These are phyloP conservation scores for Candida dajiaensis DNA, from an alignment of 805 yeast species.

Conservation along the genomic window DNA sequence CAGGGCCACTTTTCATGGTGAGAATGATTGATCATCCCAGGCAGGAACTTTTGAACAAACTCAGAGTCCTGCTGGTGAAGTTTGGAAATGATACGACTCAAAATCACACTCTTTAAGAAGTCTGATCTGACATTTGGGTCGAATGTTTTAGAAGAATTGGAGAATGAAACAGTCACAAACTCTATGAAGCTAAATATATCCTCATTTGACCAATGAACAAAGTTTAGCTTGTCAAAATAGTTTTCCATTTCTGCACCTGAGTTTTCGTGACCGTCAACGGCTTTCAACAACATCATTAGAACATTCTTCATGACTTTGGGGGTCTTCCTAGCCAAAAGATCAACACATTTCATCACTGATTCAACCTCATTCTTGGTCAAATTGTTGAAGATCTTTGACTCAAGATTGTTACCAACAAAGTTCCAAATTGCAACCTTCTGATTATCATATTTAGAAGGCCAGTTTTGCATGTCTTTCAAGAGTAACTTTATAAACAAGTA, in stretches of 20 bases:
- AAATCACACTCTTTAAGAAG: background rate
- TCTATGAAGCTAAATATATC: background rate
- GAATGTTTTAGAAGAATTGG: background rate
- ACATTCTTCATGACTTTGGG: background rate
- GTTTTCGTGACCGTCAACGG: background rate
- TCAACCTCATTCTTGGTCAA: background rate
- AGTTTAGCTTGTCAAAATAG: background rate
- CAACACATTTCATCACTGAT: background rate
- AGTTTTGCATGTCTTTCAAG: background rate
- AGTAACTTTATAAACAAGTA: slow-evolving; percentile 13
- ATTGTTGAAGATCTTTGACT: slow-evolving; percentile 16
- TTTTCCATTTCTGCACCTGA: background rate
- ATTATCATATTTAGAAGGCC: background rate
- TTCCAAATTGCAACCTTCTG: slow-evolving; percentile 1
- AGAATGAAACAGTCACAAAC: background rate
- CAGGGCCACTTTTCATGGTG: background rate
- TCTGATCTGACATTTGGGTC: background rate
- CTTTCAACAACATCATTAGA: background rate
- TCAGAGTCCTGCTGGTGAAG: background rate
- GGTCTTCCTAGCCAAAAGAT: background rate
- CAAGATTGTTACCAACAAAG: slow-evolving; percentile 20
- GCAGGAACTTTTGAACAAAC: background rate
- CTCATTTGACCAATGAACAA: background rate
- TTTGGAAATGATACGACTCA: background rate
- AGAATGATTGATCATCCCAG: background rate